Conservation (phyloP, 1,284 basidiomycete species). For the Somion occarium region DNA sequence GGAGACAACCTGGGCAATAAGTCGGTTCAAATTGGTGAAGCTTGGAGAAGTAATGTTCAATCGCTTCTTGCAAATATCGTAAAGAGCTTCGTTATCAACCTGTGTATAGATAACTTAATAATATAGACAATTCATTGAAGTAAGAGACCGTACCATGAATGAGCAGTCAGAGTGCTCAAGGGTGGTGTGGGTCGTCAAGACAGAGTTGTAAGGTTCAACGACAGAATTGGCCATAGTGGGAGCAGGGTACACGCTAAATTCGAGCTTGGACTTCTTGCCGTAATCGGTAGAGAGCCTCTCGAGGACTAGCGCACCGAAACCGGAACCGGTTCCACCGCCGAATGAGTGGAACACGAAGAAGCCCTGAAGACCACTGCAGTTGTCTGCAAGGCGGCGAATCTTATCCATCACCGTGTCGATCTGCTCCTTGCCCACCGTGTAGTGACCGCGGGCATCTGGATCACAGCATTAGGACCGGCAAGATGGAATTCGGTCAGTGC, state of each 20-base stretch:
- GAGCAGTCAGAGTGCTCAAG: constrained; percentile 99
- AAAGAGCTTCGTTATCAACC: constrained; percentile 93
- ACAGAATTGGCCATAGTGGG: constrained; percentile 95
- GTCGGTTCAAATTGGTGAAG: constrained; percentile 85
- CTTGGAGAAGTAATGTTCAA: constrained; percentile 76
- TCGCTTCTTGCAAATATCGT: constrained; percentile 94
- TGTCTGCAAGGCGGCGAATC: constrained; percentile 93
- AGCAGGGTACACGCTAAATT: constrained; percentile 97
- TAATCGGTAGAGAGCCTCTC: constrained; percentile 98
- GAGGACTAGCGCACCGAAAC: constrained; percentile 96
- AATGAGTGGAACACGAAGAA: constrained; percentile 99
- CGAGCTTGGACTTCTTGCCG: constrained; percentile 99
- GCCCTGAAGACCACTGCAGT: constrained; percentile 97
- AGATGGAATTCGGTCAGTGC: not conserved
- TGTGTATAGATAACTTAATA: constrained; percentile 20
- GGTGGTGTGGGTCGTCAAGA: constrained; percentile 97
- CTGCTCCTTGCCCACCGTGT: constrained; percentile 97
- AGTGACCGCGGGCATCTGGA: constrained; percentile 92
- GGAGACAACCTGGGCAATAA: constrained; percentile 89
- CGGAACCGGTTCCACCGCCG: constrained; percentile 98
- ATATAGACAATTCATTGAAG: constrained; percentile 7
- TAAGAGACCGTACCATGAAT: constrained; percentile 71
- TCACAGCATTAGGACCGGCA: not conserved
- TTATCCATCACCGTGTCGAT: constrained; percentile 94
- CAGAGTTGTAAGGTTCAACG: constrained; percentile 99